A percentile compares a stretch with the other conserved stretches of the same genome.
Conservation (phyloP, 257 asterid species). For the Solanum sparsipilum region DNA sequence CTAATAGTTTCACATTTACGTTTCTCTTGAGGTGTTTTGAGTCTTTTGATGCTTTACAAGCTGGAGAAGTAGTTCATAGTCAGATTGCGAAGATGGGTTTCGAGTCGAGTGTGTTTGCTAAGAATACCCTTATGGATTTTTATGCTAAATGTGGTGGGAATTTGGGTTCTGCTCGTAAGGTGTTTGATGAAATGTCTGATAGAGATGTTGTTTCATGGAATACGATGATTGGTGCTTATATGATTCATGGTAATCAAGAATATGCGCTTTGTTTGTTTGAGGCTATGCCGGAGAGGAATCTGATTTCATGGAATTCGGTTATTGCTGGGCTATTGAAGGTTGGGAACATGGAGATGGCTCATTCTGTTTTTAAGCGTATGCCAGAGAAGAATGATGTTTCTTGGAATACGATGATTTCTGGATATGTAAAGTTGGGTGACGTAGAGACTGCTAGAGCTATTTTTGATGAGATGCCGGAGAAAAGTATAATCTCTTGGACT, state of each 20-base stretch:
- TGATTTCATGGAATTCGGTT: slow-evolving; percentile 32
- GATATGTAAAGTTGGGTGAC: slow-evolving; percentile 18
- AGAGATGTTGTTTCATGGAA: slow-evolving; percentile 34
- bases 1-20: slow-evolving; percentile 41
- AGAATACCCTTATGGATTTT: slow-evolving; percentile 34
- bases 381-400: slow-evolving; percentile 23
- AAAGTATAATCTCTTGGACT: slow-evolving; percentile 42
- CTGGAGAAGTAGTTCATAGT: slow-evolving; percentile 21
- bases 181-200: slow-evolving; percentile 29
- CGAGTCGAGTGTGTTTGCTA: slow-evolving; percentile 19
- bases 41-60: slow-evolving; percentile 19
- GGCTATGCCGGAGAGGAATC: slow-evolving; percentile 34
- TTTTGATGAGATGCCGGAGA: slow-evolving; percentile 32
- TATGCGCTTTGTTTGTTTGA: slow-evolving; percentile 21
- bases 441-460: slow-evolving; percentile 13
- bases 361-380: slow-evolving; percentile 21
- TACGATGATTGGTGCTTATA: slow-evolving; percentile 26
- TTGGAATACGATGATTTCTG: slow-evolving; percentile 36
- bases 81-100: slow-evolving; percentile 30
- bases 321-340: slow-evolving; percentile 28
- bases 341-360: slow-evolving; percentile 24
- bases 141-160: slow-evolving; percentile 29
- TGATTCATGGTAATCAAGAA: slow-evolving; percentile 22
- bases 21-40: slow-evolving; percentile 31
- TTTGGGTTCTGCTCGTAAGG: slow-evolving; percentile 6